Evolutionary conservation across 225 moss, liverwort and hornwort genomes (phyloP), one percentile per base, ranked within the genome.

Genomic region (Pseudisothecium myosuroides): DNA sequence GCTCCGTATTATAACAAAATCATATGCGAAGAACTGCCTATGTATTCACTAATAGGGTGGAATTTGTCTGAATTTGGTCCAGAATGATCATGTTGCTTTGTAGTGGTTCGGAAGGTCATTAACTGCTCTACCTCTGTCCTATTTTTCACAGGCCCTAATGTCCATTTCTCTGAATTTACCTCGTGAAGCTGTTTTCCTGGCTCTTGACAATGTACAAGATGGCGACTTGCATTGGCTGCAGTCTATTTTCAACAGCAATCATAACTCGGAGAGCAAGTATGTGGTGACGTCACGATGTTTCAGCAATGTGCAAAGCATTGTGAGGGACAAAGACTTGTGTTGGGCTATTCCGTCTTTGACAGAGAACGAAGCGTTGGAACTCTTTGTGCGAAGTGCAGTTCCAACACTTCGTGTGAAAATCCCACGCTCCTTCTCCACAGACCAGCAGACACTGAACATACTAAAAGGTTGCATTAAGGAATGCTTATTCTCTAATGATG

Each of bases 311-410:
- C 87, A 78, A 43, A 87, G 82, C 67, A 26, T 87, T 49, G 58
- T 87, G 29, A 39, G 31, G 49, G 49, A 86, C 67, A 60, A 39
- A 82, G 22, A 49, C 56, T 67, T 39, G 31, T 90, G 90, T 58
- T 31, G 90, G 90, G 19, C 86, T 43, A 20, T 60, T 34, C 82
- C 86, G 21, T 76, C 86, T 14, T 82, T 90, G 90, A 82, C 82
- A 59, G 90, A 87, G 59, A 65, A 87, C 31, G 90, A 90, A 76
- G 90, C 90, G 7, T 75, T 86, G 86, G 81, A 87, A 20, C 86
- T 90, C 50, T 90, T 90, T 50, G 31, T 75, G 49, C 82, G 67
- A 20, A 90, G 82, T 60, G 90, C 90, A 76, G 82, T 76, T 66
- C 76, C 90, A 76, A 59, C 90, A n/a, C 86, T 37, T 66, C 64